Percentiles rank a stretch among this genome's conserved stretches.
phyloP scores from a whole-genome alignment of 2,329 filamentous ascomycete genomes.

The Knoxdaviesia capensis region DNA sequence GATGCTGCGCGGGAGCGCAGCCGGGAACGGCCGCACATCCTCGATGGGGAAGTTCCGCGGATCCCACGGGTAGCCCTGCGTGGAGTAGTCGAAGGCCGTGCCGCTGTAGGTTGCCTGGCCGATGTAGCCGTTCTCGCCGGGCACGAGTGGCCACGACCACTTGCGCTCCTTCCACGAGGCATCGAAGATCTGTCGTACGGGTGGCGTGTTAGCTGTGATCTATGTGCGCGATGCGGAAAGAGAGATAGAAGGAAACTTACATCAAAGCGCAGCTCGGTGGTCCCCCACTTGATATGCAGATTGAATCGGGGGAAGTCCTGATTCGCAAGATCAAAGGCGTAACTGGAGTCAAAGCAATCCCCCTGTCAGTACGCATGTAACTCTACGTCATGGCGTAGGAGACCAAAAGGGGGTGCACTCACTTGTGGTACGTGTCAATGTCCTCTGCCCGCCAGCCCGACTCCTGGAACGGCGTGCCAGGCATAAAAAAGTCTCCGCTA shows the following conservation, averaged over 20 bases:
- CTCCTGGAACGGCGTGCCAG: no score
- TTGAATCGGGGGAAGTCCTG: background rate
- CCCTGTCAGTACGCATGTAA: no score
- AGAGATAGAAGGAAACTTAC: conserved; percentile 1
- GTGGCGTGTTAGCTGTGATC: background rate
- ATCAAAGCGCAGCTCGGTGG: conserved; percentile 5
- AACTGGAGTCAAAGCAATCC: no score
- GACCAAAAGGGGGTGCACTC: no score
- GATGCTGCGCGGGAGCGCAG: no score
- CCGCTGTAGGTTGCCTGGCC: conserved; percentile 14
- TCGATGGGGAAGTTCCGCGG: conserved; percentile 17
- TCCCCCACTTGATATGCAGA: conserved; percentile 3
- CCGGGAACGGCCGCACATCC: background rate
- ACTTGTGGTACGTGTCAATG: no score
- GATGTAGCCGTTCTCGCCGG: conserved; percentile 19
- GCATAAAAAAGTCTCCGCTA: no score
- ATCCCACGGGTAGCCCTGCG: conserved; percentile 29
- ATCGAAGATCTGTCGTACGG: conserved; percentile 10
- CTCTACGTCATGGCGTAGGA: no score
- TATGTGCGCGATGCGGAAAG: background rate
- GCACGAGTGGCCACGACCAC: conserved; percentile 20
- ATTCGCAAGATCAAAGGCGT: no score
- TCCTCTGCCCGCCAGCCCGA: no score
- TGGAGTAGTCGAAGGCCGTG: conserved; percentile 1
- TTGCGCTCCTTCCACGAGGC: conserved; percentile 16